These are phyloP conservation scores for Blumeriella jaapii DNA, from an alignment of 2,329 filamentous ascomycete genomes.

Conservation along the genomic window DNA sequence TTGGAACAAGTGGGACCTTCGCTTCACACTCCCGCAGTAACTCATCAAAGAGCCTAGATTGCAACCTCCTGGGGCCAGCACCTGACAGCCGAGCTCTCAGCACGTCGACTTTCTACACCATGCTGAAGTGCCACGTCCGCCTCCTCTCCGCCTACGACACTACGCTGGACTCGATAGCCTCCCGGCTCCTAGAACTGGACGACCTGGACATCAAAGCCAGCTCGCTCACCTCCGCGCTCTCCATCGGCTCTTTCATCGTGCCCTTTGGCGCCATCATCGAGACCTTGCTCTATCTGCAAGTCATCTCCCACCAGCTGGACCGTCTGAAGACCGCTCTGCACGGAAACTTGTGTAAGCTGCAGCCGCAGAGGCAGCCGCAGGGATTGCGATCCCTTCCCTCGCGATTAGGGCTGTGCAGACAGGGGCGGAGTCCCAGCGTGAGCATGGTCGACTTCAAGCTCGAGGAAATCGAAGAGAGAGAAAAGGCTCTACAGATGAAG, in stretches of 20 bases:
- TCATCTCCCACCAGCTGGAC: slow-evolving; percentile 10
- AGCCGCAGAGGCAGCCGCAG: slow-evolving; percentile 2
- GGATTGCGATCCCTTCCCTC: slow-evolving; percentile 3
- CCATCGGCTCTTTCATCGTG: slow-evolving; percentile 8
- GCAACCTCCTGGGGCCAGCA: slow-evolving; percentile 1
- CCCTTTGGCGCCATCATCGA: slow-evolving; percentile 9
- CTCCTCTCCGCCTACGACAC: slow-evolving; percentile 8
- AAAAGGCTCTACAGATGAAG: slow-evolving; percentile 6
- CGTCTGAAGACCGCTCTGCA: slow-evolving; percentile 9
- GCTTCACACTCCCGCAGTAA: slow-evolving; percentile 1
- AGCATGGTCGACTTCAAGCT: slow-evolving; percentile 10
- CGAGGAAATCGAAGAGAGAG: slow-evolving; percentile 9
- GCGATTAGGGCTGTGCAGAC: slow-evolving; percentile 6
- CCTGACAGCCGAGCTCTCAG: slow-evolving; percentile 2
- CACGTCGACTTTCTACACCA: slow-evolving; percentile 8
- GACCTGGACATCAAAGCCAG: slow-evolving; percentile 3
- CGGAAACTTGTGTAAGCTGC: slow-evolving; percentile 5
- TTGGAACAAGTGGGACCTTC: slow-evolving; percentile 1
- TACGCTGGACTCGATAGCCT: slow-evolving; percentile 8
- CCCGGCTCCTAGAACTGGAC: slow-evolving; percentile 7
- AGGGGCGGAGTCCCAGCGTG: slow-evolving; percentile 4
- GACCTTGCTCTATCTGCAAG: slow-evolving; percentile 7
- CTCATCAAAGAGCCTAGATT: slow-evolving; percentile 4
- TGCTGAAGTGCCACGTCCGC: slow-evolving; percentile 9
- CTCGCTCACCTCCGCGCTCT: slow-evolving; percentile 5